phyloP scores from a whole-genome alignment of 352 stramenopile genomes.

The Blastocystis hominis region DNA sequence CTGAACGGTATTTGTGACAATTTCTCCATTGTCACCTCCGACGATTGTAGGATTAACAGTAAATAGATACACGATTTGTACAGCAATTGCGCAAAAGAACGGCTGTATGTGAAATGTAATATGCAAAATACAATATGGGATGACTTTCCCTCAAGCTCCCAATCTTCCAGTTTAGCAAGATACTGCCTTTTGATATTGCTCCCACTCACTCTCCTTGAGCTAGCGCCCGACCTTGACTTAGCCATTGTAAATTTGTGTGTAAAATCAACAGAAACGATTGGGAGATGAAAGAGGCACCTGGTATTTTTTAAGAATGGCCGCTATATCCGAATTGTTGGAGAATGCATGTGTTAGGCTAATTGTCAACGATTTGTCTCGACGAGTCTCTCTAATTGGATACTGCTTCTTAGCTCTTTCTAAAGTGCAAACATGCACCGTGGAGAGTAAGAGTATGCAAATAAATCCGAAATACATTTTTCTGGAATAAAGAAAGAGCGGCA shows the following conservation, averaged over 20 bases:
- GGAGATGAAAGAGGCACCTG: too few species aligned
- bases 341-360: too few species aligned
- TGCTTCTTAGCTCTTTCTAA: too few species aligned
- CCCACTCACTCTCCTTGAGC: background rate
- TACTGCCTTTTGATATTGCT: background rate
- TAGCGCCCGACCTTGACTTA: background rate
- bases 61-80: slow-evolving; percentile 18
- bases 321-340: background rate
- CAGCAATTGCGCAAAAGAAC: background rate
- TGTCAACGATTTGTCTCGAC: too few species aligned
- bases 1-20: slow-evolving; percentile 24
- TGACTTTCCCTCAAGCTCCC: background rate
- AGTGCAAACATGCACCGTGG: too few species aligned
- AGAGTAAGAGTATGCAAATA: too few species aligned
- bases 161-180: background rate
- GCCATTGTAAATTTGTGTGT: background rate
- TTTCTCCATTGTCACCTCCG: slow-evolving; percentile 35
- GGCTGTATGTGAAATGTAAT: background rate
- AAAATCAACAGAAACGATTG: too few species aligned
- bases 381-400: too few species aligned
- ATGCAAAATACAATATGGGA: background rate
- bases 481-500: too few species aligned
- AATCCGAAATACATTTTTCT: too few species aligned
- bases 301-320: background rate
- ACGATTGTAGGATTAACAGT: slow-evolving; percentile 49